Evolutionary conservation across 2,329 filamentous ascomycete genomes (phyloP).

Genomic region (Verticillium dahliae): DNA sequence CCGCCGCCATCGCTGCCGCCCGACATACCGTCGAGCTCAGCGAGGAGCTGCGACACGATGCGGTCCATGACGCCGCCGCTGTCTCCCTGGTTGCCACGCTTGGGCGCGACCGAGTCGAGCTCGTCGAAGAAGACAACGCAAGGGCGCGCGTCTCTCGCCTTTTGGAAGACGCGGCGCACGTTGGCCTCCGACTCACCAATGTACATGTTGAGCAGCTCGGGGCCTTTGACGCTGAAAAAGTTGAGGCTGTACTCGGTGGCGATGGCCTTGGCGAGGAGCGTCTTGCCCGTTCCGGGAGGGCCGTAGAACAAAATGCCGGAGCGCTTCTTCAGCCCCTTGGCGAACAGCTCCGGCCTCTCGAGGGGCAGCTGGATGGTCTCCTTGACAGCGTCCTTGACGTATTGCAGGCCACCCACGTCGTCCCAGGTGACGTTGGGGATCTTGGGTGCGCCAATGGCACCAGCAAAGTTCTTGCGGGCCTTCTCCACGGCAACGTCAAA

Average conservation of each 20-base stretch:
- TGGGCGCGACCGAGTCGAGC: conserved; percentile 87
- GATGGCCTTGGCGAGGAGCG: conserved; percentile 85
- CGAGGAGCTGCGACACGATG: conserved; percentile 89
- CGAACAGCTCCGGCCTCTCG: conserved; percentile 86
- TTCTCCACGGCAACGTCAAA: conserved; percentile 92
- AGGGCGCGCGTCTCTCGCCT: conserved; percentile 76
- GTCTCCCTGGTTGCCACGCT: conserved; percentile 94
- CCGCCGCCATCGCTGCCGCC: conserved; percentile 74
- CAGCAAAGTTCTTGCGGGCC: conserved; percentile 94
- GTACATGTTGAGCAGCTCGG: conserved; percentile 91
- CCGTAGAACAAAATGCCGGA: conserved; percentile 86
- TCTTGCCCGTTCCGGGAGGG: conserved; percentile 87
- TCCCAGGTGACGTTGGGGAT: conserved; percentile 97
- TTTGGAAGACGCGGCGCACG: conserved; percentile 81
- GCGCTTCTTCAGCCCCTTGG: conserved; percentile 96
- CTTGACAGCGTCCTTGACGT: conserved; percentile 94
- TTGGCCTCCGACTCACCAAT: conserved; percentile 93
- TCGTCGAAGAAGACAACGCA: conserved; percentile 95
- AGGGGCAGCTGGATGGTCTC: conserved; percentile 94
- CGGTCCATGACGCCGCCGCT: conserved; percentile 97
- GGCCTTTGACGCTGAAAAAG: conserved; percentile 91
- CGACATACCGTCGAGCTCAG: conserved; percentile 96
- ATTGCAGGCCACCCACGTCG: conserved; percentile 85
- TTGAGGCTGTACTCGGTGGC: conserved; percentile 91
- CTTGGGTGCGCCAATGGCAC: conserved; percentile 94